Conservation (phyloP, 805 yeast genomes). For the Yamadazyma sp. region DNA sequence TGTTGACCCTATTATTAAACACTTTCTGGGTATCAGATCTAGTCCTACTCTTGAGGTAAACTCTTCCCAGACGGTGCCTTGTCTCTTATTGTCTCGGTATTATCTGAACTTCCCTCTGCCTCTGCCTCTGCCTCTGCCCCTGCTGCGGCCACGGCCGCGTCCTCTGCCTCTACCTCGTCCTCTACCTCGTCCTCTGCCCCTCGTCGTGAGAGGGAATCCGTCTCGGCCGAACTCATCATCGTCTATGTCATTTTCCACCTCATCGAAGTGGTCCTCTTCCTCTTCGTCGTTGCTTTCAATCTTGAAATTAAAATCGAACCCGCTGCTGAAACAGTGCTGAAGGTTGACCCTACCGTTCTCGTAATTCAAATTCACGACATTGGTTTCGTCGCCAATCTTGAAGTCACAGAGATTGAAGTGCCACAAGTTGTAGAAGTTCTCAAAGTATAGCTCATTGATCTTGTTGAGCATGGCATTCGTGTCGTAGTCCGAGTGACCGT, state of each 20-base stretch:
- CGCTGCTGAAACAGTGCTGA: conserved; percentile 51
- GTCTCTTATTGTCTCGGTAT: conserved; percentile 1
- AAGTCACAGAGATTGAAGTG: conserved; percentile 71
- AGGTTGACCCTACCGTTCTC: conserved; percentile 49
- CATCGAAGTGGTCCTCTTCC: conserved; percentile 14
- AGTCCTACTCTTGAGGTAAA: neutral
- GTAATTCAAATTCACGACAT: conserved; percentile 46
- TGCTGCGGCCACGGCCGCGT: conserved; percentile 10
- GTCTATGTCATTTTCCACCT: conserved; percentile 6
- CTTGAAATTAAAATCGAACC: conserved; percentile 62
- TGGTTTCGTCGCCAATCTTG: conserved; percentile 16
- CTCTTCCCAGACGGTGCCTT: no score
- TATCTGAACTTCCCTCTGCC: conserved; percentile 16
- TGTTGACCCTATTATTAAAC: neutral
- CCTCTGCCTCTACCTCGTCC: conserved; percentile 21
- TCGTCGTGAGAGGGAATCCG: conserved; percentile 5
- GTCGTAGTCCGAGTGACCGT: conserved; percentile 2
- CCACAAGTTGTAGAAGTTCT: conserved; percentile 73
- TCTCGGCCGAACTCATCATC: conserved; percentile 17
- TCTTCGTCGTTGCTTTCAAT: conserved; percentile 13
- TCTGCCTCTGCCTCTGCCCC: conserved; percentile 16
- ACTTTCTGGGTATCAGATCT: neutral
- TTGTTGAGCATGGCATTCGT: conserved; percentile 17
- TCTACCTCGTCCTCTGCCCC: conserved; percentile 15
- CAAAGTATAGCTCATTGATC: conserved; percentile 59